Evolutionary conservation across 2,329 filamentous ascomycete genomes (phyloP), one percentile per base, ranked within the genome.

Genomic region (Aspergillus pseudoglaucus): DNA sequence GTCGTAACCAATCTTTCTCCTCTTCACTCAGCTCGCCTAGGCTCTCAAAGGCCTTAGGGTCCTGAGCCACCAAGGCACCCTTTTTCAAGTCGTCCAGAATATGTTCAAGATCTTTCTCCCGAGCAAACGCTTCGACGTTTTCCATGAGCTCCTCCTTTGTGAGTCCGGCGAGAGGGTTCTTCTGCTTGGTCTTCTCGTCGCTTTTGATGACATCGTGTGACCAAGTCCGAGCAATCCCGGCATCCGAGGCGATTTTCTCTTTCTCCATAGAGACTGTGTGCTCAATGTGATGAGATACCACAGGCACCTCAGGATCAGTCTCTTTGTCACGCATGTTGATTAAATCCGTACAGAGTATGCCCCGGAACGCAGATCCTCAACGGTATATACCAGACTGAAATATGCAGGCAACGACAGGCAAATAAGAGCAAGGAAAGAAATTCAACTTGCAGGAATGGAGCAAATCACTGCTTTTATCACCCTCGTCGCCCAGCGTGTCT

Each of bases 61-160:
- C 80, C 62, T 87, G 84, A 3, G 87, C 86, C 15, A 90, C 78
- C 8, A 90, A 74, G 2, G 86, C 87, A 25, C 85, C 87, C 15
- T 55, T 59, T 25, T 56, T 58, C 9, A 62, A 47, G 23, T 61
- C 47, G 12, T 70, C 67, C 2, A 81, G 67, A 51, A 84, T 75
- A 49, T 85, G 78, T 2, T 70, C 67, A 27, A 90, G 73, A 17
- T 76, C 74, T 54, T 85, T 80, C 40, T 77, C 69, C 10, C 72
- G 68, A 20, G 82, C 83, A 58, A 59, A 66, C 7, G 51, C 47
- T 39, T 64, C 60, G 32, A 63, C 59, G 44, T 66, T 61, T 7
- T 42, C 45, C 3, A 64, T 49, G 17, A 66, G 52, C 40, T 60
- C 55, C 12, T 64, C 61, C 12, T 54, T 59, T 22, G 58, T 57